Percentiles rank a stretch among this genome's conserved stretches.
These are phyloP conservation scores for Cystofilobasidium bisporidii DNA, from an alignment of 768 basidiomycete genomes.

Conservation along the genomic window DNA sequence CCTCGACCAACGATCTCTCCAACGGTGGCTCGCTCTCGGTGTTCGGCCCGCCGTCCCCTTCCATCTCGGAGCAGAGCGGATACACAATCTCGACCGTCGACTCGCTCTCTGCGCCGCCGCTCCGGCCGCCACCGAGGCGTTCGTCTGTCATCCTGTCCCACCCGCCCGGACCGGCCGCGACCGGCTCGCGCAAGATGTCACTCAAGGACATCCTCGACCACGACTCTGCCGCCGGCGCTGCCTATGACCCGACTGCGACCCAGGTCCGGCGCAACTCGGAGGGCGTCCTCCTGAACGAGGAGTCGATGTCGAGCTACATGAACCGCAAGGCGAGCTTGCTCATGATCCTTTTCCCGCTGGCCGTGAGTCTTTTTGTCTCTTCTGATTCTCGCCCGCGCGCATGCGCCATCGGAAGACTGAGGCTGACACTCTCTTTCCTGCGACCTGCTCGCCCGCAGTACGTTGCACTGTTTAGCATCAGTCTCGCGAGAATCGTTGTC, in stretches of 20 bases:
- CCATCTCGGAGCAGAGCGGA: not conserved
- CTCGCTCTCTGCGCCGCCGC: slow-evolving; percentile 21
- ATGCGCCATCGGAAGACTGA: not conserved
- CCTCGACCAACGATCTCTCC: not conserved
- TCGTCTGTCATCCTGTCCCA: not conserved
- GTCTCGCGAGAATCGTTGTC: slow-evolving; percentile 15
- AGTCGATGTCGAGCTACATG: slow-evolving; percentile 21
- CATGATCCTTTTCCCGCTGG: slow-evolving; percentile 25
- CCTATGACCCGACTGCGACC: not conserved
- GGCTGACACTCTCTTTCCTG: not conserved
- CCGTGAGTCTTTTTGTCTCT: slow-evolving; percentile 4
- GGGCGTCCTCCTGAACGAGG: slow-evolving; percentile 13
- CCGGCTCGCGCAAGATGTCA: not conserved
- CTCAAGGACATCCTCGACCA: slow-evolving; percentile 5
- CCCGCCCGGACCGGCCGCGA: not conserved
- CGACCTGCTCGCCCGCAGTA: slow-evolving; percentile 8
- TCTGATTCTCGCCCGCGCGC: not conserved
- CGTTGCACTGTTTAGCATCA: slow-evolving; percentile 20
- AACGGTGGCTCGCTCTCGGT: not conserved
- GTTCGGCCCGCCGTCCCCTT: not conserved
- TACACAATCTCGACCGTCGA: slow-evolving; percentile 19
- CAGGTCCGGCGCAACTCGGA: not conserved
- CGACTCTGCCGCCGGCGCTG: not conserved
- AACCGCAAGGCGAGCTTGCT: slow-evolving; percentile 24
- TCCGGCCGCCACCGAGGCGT: not conserved